Evolutionary conservation across 1,284 basidiomycete genomes (phyloP), one percentile per base, ranked within the genome.

Genomic region (Malassezia restricta): DNA sequence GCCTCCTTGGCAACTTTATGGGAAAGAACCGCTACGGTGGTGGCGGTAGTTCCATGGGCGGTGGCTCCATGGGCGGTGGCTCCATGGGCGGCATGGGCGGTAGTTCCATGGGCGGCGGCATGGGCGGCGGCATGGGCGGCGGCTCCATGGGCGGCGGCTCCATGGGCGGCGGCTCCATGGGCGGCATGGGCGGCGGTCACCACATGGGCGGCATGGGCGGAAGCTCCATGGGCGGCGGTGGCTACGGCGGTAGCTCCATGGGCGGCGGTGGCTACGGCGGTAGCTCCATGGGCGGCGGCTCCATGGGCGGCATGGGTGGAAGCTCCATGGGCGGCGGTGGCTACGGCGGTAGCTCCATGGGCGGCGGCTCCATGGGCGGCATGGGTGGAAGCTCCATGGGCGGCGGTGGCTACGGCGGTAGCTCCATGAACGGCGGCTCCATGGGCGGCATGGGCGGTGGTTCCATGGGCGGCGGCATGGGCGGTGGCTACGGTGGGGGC

Each of bases 91-190:
- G 33, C 15, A 15, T 11, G 11, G 33, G 33, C 15, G 33, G 33
- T 35, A 12, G 17, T 29, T 9, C 15, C 40, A 43, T 49, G 48
- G 40, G 40, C 15, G 41, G 33, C 15, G 33, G 39, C n/a, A n/a
- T n/a, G n/a, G 43, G 43, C 20, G 44, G 44, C 28, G n/a, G 12
- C 40, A 24, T 14, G 24, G 41, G 40, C 33, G 48, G 48, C 11
- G 47, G 47, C 30, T 37, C 38, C 11, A 33, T 15, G 14, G 44
- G 44, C 33, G 33, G 33, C 45, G 6, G n/a, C 14, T 20, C 33
- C 45, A 47, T 47, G 45, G 45, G 45, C 40, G 47, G 47, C 45
- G 6, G n/a, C 14, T 20, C 33, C 45, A 47, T 47, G 45, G 45
- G 45, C 40, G 47, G 47, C 28, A n/a, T 29, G 14, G 32, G 45